Evolutionary conservation across 169 alveolate species (phyloP).

Genomic region (Plasmodium relictum): DNA sequence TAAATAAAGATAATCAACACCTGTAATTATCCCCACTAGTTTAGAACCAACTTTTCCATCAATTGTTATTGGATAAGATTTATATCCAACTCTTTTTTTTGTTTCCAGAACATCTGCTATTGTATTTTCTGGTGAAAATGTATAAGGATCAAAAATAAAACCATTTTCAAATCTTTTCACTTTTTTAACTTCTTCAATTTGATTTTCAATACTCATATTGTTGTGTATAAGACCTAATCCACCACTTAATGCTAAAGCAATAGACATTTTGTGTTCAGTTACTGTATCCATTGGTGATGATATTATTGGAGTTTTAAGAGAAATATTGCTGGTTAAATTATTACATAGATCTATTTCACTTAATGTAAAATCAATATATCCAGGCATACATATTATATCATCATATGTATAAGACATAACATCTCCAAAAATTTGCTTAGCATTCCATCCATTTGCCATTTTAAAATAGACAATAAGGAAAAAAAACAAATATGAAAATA

Average conservation of each 20-base stretch:
- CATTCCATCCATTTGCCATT: slow-evolving; percentile 88
- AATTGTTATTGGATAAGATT: slow-evolving; percentile 91
- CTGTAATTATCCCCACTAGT: slow-evolving; percentile 91
- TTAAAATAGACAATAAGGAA: not conserved
- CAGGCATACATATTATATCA: slow-evolving; percentile 93
- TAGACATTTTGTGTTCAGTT: slow-evolving; percentile 95
- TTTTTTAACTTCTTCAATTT: slow-evolving; percentile 89
- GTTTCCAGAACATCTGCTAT: slow-evolving; percentile 87
- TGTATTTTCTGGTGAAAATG: slow-evolving; percentile 89
- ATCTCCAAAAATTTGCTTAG: slow-evolving; percentile 82
- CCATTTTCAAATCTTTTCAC: slow-evolving; percentile 94
- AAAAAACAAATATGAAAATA: not conserved
- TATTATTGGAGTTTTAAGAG: slow-evolving; percentile 90
- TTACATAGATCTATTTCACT: slow-evolving; percentile 86
- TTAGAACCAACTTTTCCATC: slow-evolving; percentile 91
- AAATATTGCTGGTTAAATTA: slow-evolving; percentile 86
- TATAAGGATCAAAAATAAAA: slow-evolving; percentile 91
- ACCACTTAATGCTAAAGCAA: slow-evolving; percentile 93
- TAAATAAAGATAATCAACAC: slow-evolving; percentile 91
- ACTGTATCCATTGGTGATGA: slow-evolving; percentile 97
- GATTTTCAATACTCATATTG: slow-evolving; percentile 89
- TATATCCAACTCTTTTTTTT: slow-evolving; percentile 82
- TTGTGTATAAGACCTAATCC: slow-evolving; percentile 95
- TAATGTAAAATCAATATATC: slow-evolving; percentile 88
- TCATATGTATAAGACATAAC: slow-evolving; percentile 89